A percentile compares a stretch with the other conserved stretches of the same genome.
These are phyloP conservation scores for Saccharomyces pastorianus DNA, from an alignment of 1,139 yeast species.

Conservation along the genomic window DNA sequence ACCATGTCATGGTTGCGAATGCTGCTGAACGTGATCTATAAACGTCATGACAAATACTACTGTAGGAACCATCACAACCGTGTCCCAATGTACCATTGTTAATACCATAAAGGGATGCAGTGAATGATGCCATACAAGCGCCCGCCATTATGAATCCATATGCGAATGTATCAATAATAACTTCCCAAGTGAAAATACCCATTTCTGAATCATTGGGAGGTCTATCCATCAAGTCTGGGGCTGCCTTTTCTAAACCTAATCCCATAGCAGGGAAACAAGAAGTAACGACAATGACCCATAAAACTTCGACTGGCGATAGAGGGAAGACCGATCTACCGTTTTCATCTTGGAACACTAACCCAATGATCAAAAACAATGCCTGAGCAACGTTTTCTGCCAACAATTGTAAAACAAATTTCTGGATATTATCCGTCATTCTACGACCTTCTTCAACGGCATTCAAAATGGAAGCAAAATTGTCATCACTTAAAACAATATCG, in stretches of 20 bases:
- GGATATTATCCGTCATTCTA: constrained; percentile 90
- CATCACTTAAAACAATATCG: constrained; percentile 94
- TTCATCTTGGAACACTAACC: constrained; percentile 67
- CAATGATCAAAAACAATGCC: constrained; percentile 73
- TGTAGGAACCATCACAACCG: constrained; percentile 49
- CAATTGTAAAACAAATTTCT: constrained; percentile 88
- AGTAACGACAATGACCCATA: constrained; percentile 95
- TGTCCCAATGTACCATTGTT: constrained; percentile 64
- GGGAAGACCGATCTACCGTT: constrained; percentile 67
- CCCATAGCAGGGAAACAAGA: constrained; percentile 99
- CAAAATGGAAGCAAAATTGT: constrained; percentile 87
- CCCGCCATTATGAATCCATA: constrained; percentile 72
- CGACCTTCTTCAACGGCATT: constrained; percentile 95
- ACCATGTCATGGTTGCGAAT: constrained; percentile 86
- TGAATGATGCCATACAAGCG: constrained; percentile 62
- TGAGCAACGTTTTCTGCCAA: constrained; percentile 86
- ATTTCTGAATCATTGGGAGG: constrained; percentile 88
- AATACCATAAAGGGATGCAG: constrained; percentile 54
- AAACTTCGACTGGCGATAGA: constrained; percentile 92
- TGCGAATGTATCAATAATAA: constrained; percentile 63
- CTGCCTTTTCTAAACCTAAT: constrained; percentile 94
- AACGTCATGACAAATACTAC: constrained; percentile 50
- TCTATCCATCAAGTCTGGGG: constrained; percentile 85
- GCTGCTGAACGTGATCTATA: constrained; percentile 75
- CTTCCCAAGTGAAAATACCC: constrained; percentile 64